phyloP scores from a whole-genome alignment of 1,284 basidiomycete genomes.

The Volvariella surrecta region DNA sequence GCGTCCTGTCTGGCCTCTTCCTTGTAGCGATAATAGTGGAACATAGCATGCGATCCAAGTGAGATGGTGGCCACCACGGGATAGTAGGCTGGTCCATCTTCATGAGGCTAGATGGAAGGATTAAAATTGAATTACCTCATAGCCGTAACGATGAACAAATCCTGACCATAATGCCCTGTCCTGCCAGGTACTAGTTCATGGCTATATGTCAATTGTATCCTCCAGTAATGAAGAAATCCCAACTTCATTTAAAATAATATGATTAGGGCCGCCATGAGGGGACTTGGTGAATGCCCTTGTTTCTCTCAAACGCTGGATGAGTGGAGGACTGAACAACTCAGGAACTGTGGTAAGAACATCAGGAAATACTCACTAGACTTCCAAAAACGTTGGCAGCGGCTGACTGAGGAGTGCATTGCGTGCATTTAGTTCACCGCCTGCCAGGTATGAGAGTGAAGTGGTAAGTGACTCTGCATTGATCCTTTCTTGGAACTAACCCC shows the following conservation, averaged over 20 bases:
- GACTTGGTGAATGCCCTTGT: conserved; percentile 56
- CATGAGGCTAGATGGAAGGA: conserved; percentile 70
- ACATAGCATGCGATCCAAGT: conserved; percentile 74
- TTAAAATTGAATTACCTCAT: conserved; percentile 1
- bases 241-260: conserved; percentile 82
- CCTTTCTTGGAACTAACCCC: conserved; percentile 41
- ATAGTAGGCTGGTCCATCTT: conserved; percentile 86
- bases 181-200: conserved; percentile 61
- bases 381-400: conserved; percentile 57
- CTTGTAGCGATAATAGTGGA: conserved; percentile 78
- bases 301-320: conserved; percentile 58
- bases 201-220: conserved; percentile 2
- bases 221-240: conserved; percentile 10
- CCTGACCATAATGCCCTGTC: conserved; percentile 87
- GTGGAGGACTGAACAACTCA: conserved; percentile 50
- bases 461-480: background rate
- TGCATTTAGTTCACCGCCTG: conserved; percentile 61
- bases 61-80: conserved; percentile 89
- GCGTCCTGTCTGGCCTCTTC: conserved; percentile 12
- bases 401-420: conserved; percentile 56
- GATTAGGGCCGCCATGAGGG: conserved; percentile 67
- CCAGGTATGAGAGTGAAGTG: conserved; percentile 7
- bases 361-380: conserved; percentile 37
- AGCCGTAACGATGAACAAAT: conserved; percentile 9
- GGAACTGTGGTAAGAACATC: conserved; percentile 3